These are phyloP conservation scores for Wallacemonas collosoma DNA, from an alignment of 208 protist species.

Conservation along the genomic window DNA sequence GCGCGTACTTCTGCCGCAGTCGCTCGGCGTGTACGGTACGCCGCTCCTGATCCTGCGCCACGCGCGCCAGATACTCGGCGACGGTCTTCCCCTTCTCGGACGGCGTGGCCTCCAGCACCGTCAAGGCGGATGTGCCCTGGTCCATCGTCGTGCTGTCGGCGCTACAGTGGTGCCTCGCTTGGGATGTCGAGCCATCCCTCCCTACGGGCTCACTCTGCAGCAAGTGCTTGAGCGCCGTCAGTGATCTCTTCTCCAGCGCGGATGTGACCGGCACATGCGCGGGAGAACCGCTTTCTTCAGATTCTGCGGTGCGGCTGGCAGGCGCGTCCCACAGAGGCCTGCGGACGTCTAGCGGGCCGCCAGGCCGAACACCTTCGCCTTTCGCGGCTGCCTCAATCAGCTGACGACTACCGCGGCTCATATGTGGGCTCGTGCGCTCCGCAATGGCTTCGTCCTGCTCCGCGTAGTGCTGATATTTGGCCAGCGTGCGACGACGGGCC, in stretches of 20 bases:
- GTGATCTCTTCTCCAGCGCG: constrained; percentile 25
- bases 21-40: constrained; percentile 31
- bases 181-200: neutral
- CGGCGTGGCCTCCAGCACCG: constrained; percentile 14
- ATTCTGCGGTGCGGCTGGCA: no score
- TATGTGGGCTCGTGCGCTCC: constrained; percentile 19
- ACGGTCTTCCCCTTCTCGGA: constrained; percentile 16
- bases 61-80: constrained; percentile 31
- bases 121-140: neutral
- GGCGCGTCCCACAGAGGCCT: constrained; percentile 26
- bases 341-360: constrained; percentile 21
- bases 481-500: constrained; percentile 24
- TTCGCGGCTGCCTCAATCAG: constrained; percentile 20
- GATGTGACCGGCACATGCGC: constrained; percentile 29
- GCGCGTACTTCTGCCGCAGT: constrained; percentile 32
- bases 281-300: no score
- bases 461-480: constrained; percentile 39
- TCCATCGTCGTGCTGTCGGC: neutral
- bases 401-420: constrained; percentile 27
- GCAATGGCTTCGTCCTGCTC: constrained; percentile 23
- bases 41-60: constrained; percentile 43
- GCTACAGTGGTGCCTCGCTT: neutral
- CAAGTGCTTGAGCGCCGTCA: constrained; percentile 24
- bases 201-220: neutral
- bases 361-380: neutral